Evolutionary conservation across 202 grass and related monocot genomes (phyloP), one percentile per base, ranked within the genome.

Genomic region (Setaria italica): DNA sequence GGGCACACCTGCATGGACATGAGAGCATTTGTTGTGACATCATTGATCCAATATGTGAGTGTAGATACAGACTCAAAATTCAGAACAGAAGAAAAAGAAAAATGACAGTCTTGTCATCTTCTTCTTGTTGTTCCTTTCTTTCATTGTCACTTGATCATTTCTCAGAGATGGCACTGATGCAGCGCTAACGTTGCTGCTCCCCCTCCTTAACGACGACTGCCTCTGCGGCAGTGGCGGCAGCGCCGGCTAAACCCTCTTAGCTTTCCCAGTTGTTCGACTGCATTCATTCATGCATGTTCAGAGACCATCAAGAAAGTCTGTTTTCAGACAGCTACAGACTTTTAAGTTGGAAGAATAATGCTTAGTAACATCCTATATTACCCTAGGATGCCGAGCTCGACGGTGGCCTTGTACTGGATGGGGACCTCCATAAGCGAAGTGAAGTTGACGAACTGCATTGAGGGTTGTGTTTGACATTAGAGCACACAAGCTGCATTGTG

Each of bases 401-500:
- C 47, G 65, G 89, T 92, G 72, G 96, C 96, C 87, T 95, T 98
- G 79, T 95, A 98, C 72, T 98, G 96, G 58, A 98, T 74, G 32
- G 96, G 96, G 9, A 95, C 86, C 88, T 98, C 96, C 96, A 98
- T 98, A 59, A 95, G 90, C 33, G 93, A 78, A 13, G 93, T 94
- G 83, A 95, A 98, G 86, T 95, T 94, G 1, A 98, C 96, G 56
- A 98, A 98, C 96, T 95, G 76, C 43, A 46, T 25, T 25, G 25
- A 25, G 25, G 25, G 25, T 25, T 25, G 25, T 25, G 25, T 25
- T 25, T 25, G 25, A 25, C 0, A 25, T 25, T 25, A 25, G 25
- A 25, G 25, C 25, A 25, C 25, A 43, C 29, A 54, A 3, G 49
- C 48, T 9, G 21, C 70, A 17, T 9, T 54, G 65, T 25, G 25